Percentiles rank a stretch among this genome's conserved stretches.
phyloP scores from a whole-genome alignment of 345 rosid species.

The Cardamine occulta region DNA sequence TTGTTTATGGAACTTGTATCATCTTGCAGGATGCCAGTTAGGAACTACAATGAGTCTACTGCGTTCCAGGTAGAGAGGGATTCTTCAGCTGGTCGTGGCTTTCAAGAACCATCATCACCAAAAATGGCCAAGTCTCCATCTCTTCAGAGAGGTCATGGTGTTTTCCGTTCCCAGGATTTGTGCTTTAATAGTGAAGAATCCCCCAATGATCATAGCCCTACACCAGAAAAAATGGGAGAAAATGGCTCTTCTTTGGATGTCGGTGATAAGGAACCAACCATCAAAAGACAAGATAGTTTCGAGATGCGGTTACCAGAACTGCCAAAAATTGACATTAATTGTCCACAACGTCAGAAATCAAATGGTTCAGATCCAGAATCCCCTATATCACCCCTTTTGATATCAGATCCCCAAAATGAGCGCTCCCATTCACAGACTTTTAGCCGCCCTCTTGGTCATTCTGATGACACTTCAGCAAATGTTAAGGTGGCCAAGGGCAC shows the following conservation, averaged over 20 bases:
- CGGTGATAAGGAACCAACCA: constrained; percentile 82
- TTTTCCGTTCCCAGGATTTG: constrained; percentile 62
- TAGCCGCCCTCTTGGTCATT: constrained; percentile 87
- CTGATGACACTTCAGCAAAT: constrained; percentile 66
- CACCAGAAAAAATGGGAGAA: constrained; percentile 77
- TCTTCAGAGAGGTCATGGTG: constrained; percentile 78
- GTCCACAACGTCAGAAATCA: constrained; percentile 66
- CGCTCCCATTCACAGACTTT: constrained; percentile 99
- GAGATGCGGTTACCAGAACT: constrained; percentile 93
- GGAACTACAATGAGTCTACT: constrained; percentile 65
- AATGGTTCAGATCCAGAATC: constrained; percentile 98
- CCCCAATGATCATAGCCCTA: constrained; percentile 71
- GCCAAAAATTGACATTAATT: constrained; percentile 88
- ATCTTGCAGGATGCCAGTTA: constrained; percentile 84
- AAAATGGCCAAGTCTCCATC: constrained; percentile 90
- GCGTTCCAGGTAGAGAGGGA: constrained; percentile 87
- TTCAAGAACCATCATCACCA: constrained; percentile 90
- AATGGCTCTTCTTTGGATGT: constrained; percentile 68
- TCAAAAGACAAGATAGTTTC: constrained; percentile 96
- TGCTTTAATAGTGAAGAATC: constrained; percentile 67
- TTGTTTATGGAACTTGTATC: constrained; percentile 28
- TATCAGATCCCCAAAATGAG: constrained; percentile 96
- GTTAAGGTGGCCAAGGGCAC: constrained; percentile 56
- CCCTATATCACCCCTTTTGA: constrained; percentile 97
- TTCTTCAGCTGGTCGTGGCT: constrained; percentile 81